Percentiles rank a stretch among this genome's conserved stretches.
Conservation (phyloP, 1,139 yeast species). For the Sugiyamaella neomexicana region DNA sequence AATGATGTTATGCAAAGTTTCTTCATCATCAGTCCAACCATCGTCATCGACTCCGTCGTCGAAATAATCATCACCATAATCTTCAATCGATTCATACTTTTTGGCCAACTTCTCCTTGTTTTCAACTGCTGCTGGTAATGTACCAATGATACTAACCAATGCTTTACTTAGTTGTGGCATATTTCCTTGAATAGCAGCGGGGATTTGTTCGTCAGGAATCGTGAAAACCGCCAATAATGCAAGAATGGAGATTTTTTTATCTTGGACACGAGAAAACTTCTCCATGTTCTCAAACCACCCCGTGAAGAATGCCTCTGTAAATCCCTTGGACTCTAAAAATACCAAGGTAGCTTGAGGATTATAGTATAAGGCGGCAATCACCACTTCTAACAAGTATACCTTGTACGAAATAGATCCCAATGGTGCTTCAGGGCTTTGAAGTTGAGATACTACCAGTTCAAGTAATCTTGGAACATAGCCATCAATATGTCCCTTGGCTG, state of each 20-base stretch:
- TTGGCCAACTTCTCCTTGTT: conserved; percentile 63
- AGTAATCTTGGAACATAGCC: conserved; percentile 48
- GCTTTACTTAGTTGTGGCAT: conserved; percentile 49
- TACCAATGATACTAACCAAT: conserved; percentile 52
- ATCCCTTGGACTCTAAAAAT: conserved; percentile 50
- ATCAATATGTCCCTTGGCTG: conserved; percentile 44
- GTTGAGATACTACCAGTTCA: conserved; percentile 36
- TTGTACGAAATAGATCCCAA: conserved; percentile 47
- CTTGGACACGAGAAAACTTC: conserved; percentile 70
- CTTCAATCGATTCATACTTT: conserved; percentile 44
- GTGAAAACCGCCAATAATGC: conserved; percentile 58
- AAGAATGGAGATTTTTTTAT: conserved; percentile 70
- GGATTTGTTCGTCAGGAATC: conserved; percentile 44
- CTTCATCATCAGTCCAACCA: conserved; percentile 45
- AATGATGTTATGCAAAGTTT: conserved; percentile 43
- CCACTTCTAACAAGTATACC: conserved; percentile 62
- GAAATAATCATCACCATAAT: conserved; percentile 42
- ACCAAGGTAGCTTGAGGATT: conserved; percentile 57
- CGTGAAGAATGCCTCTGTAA: conserved; percentile 55
- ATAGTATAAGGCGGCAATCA: conserved; percentile 64
- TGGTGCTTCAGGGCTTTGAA: conserved; percentile 31
- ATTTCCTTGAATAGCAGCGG: conserved; percentile 35
- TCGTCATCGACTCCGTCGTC: conserved; percentile 44
- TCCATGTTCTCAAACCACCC: conserved; percentile 67
- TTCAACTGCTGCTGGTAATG: conserved; percentile 69